Evolutionary conservation across 371 early-diverging fungal species (phyloP), one percentile per base, ranked within the genome.

Genomic region (Rhizopus sp.): DNA sequence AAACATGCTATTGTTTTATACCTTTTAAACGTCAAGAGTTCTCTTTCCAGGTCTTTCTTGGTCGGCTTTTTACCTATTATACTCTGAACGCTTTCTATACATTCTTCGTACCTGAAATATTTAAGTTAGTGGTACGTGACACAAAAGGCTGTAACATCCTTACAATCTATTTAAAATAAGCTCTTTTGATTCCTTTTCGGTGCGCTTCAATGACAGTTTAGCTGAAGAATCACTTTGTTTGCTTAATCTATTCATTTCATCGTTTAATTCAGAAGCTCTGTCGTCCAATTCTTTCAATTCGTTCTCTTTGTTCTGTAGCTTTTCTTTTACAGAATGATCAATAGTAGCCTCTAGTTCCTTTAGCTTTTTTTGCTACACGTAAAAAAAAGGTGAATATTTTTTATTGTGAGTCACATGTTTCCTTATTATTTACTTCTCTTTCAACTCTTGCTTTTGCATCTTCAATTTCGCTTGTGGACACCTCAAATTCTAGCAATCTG

Each of bases 161-260:
- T 58, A 71, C 63, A 75, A 16, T 10, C 53, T 38, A 3, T 68
- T 66, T 15, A 75, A 38, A 3, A 49, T 60, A 1, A 69, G 58
- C 13, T 62, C 44, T 55, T 80, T 82, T 7, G 63, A 38, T 31
- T 81, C 73, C 15, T 63, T 59, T 6, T 88, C 87, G 0, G 59
- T 35, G 15, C 63, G 71, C 48, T 83, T 82, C 32, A 88, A 49
- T 0, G 76, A 69, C 33, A 89, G 64, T 34, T 77, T 73, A 0
- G 90, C 88, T 0, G 84, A 70, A 0, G 79, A 78, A 52, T 89
- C 87, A 0, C 80, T 67, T 58, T 82, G 80, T 51, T 68, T 68
- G 61, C 73, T 87, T 53, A 84, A 57, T 10, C 58, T 33, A 31
- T 74, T 55, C 31, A 85, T 75, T 61, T 86, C 86, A 0, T 83